phyloP scores from a whole-genome alignment of 805 yeast genomes.

The Spathaspora passalidarum region DNA sequence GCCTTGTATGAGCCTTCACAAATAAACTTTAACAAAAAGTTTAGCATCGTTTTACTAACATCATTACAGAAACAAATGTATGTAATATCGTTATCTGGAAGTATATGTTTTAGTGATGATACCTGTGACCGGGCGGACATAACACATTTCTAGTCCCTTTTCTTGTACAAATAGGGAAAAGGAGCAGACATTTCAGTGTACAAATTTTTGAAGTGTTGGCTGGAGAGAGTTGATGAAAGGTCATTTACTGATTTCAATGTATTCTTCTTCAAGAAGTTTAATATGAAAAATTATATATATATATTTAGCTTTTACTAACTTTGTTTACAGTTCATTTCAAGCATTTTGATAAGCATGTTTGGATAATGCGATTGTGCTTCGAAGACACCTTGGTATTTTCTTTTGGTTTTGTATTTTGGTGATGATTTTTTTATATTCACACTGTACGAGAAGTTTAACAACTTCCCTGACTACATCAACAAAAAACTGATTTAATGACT shows the following conservation, averaged over 20 bases:
- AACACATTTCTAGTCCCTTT: slow-evolving; percentile 34
- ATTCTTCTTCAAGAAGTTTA: neutral
- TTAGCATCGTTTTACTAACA: slow-evolving; percentile 1
- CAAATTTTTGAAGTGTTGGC: slow-evolving; percentile 42
- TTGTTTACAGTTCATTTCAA: neutral
- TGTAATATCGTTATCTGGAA: neutral
- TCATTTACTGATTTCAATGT: slow-evolving; percentile 32
- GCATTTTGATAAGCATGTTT: neutral
- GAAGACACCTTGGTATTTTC: neutral
- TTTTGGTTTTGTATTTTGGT: slow-evolving; percentile 20
- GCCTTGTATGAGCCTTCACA: slow-evolving; percentile 47
- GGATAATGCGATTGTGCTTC: neutral
- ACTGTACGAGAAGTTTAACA: slow-evolving; percentile 42
- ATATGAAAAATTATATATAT: neutral
- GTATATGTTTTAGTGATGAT: slow-evolving; percentile 32
- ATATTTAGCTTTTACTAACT: neutral
- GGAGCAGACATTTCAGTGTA: slow-evolving; percentile 48
- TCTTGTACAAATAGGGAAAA: slow-evolving; percentile 36
- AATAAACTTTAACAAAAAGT: neutral
- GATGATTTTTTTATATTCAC: slow-evolving; percentile 47
- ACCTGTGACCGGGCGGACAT: slow-evolving; percentile 54
- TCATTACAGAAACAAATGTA: neutral
- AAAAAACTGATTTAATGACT: slow-evolving; percentile 48
- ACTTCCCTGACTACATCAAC: slow-evolving; percentile 35
- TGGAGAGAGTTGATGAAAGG: slow-evolving; percentile 44